Evolutionary conservation across 148 eudicot species (phyloP).

Genomic region (Silene uniflora): DNA sequence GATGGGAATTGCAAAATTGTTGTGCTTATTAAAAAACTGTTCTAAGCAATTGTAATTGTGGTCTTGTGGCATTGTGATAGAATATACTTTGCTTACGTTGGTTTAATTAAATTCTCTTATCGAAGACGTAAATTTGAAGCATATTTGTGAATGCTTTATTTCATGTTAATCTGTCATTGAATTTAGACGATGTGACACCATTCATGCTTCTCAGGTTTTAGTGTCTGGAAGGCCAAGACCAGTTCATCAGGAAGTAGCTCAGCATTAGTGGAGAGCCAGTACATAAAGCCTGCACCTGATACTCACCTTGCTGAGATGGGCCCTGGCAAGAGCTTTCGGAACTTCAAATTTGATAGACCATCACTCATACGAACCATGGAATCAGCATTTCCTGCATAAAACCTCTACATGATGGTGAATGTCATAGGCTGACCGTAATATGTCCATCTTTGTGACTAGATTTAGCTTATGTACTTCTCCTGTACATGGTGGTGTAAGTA

Average conservation of each 20-base stretch:
- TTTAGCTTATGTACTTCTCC: conserved; percentile 17
- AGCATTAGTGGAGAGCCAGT: conserved; percentile 43
- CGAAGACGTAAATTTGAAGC: conserved; percentile 1
- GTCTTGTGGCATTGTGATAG: background rate
- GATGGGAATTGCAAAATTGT: background rate
- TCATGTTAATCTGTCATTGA: background rate
- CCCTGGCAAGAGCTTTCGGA: conserved; percentile 67
- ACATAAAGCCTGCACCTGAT: conserved; percentile 39
- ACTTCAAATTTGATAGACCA: conserved; percentile 58
- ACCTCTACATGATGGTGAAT: conserved; percentile 3
- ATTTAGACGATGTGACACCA: background rate
- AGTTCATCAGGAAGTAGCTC: conserved; percentile 65
- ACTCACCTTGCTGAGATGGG: conserved; percentile 33
- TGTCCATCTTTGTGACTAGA: conserved; percentile 6
- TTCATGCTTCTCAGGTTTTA: conserved; percentile 39
- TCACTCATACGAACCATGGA: conserved; percentile 59
- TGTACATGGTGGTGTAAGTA: conserved; percentile 35
- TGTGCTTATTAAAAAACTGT: background rate
- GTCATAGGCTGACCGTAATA: conserved; percentile 10
- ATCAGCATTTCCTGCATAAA: conserved; percentile 38
- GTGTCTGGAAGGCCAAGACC: conserved; percentile 78
- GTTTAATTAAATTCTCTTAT: background rate
- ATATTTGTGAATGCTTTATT: conserved; percentile 5
- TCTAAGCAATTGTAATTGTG: background rate
- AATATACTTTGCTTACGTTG: background rate